These are phyloP conservation scores for Trichoderma orchidacearum DNA, from an alignment of 495 filamentous ascomycete species.

Conservation along the genomic window DNA sequence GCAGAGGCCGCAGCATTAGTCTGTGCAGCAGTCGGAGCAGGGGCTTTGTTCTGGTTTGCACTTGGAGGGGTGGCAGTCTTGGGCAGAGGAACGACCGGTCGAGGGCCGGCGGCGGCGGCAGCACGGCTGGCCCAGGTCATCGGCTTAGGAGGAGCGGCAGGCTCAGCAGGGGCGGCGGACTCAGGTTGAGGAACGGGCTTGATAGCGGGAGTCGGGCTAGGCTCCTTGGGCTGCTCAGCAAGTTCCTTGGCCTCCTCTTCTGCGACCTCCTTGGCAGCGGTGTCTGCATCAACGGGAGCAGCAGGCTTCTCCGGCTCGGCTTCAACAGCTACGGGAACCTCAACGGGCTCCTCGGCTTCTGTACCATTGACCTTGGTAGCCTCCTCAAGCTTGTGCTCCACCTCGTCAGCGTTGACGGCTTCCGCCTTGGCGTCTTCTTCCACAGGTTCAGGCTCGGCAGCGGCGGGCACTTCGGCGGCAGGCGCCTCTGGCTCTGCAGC, in stretches of 20 bases:
- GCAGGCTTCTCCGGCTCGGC: slow-evolving; percentile 12
- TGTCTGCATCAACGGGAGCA: slow-evolving; percentile 33
- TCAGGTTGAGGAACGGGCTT: slow-evolving; percentile 26
- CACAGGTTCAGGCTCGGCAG: slow-evolving; percentile 30
- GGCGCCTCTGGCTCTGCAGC: slow-evolving; percentile 23
- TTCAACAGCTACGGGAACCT: neutral
- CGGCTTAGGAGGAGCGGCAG: slow-evolving; percentile 35
- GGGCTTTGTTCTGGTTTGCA: slow-evolving; percentile 15
- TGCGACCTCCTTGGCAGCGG: slow-evolving; percentile 11
- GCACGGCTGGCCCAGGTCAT: slow-evolving; percentile 89
- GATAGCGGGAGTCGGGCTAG: slow-evolving; percentile 41
- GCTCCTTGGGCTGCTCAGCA: slow-evolving; percentile 45
- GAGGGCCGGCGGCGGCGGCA: slow-evolving; percentile 29
- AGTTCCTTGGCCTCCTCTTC: slow-evolving; percentile 28
- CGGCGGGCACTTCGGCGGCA: slow-evolving; percentile 29
- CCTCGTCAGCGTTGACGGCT: slow-evolving; percentile 31
- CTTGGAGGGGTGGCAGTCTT: slow-evolving; percentile 30
- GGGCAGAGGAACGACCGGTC: slow-evolving; percentile 30
- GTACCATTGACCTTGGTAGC: slow-evolving; percentile 21
- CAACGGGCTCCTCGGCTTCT: slow-evolving; percentile 22
- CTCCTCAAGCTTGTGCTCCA: slow-evolving; percentile 38
- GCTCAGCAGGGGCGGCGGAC: slow-evolving; percentile 16
- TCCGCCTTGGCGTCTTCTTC: slow-evolving; percentile 26
- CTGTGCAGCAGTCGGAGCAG: slow-evolving; percentile 10
- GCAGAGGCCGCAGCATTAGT: slow-evolving; percentile 7